phyloP scores from a whole-genome alignment of 495 filamentous ascomycete species.

The Entonaema liquescens region DNA sequence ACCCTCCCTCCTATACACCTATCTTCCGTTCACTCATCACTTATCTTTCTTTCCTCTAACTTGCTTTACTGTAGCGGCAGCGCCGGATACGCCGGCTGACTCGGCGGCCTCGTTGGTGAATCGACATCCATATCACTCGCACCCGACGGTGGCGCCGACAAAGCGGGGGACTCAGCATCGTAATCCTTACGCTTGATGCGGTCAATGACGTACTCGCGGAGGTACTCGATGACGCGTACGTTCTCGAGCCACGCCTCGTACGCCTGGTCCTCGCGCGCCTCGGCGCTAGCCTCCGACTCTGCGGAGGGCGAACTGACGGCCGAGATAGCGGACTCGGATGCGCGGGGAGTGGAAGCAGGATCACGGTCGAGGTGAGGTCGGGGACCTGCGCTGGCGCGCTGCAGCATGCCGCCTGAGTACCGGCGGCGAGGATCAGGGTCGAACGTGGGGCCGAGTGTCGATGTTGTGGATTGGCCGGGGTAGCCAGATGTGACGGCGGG shows the following conservation, averaged over 20 bases:
- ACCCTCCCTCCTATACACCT: not conserved
- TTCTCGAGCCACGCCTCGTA: conserved; percentile 87
- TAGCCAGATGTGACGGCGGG: conserved; percentile 77
- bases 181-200: conserved; percentile 72
- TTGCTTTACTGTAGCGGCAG: conserved; percentile 23
- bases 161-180: conserved; percentile 51
- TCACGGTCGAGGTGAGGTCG: conserved; percentile 60
- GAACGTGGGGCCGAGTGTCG: conserved; percentile 83
- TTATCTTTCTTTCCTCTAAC: not conserved
- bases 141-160: not conserved
- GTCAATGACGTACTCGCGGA: conserved; percentile 72
- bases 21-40: not conserved
- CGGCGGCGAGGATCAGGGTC: conserved; percentile 83
- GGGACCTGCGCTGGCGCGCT: conserved; percentile 66
- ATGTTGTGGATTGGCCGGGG: conserved; percentile 67
- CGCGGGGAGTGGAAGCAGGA: conserved; percentile 61
- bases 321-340: conserved; percentile 50
- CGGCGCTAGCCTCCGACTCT: conserved; percentile 52
- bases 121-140: conserved; percentile 45
- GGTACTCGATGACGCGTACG: conserved; percentile 78
- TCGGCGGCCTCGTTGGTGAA: conserved; percentile 41
- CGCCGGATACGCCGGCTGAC: conserved; percentile 45
- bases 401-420: conserved; percentile 86
- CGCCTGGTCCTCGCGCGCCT: conserved; percentile 54
- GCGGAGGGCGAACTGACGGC: conserved; percentile 55